Base-by-base conservation (phyloP, 179 eudicot species). In the Spinacia oleracea region DNA sequence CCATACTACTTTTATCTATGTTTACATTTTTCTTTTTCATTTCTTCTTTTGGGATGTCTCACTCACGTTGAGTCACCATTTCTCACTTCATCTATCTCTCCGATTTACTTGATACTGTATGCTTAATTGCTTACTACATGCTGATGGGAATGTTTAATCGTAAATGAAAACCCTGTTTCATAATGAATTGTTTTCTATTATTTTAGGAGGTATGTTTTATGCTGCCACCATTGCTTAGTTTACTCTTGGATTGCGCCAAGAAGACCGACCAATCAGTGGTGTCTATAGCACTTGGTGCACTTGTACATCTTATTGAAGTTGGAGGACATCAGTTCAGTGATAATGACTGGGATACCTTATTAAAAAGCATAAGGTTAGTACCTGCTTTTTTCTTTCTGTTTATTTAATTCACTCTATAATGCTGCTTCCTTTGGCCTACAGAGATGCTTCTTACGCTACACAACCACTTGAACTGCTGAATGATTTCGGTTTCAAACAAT, bases 311-410 rank as follows among this genome's bases (percentile, higher is more conserved):
- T 70, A 90, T 91, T 15, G 97, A 96, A 89, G 99, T 96, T 82
- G 99, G 99, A 53, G 99, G 99, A 76, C 97, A 91, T 87, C 99
- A 96, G 79, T 96, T 96, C 84, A 91, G 93, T 79, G 95, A 90
- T 66, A 81, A 77, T 80, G 99, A 96, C 77, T 96, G 99, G 99
- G 93, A 93, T 79, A 90, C 97, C 74, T 89, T 96, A 91, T 83
- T 96, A 86, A 89, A 91, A 87, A 91, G 99, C 84, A 91, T 96
- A 85, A 91, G 99, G 99, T 96, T 66, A 77, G 80, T 81, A 73
- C 35, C 53, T 62, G 27, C 79, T 71, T 51, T 31, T 62, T 1
- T 71, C 59, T 23, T 58, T 69, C 63, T 71, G 42, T 34, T 66
- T 29, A 43, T 29, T 21, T 29, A 42, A 35, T 34, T 43, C 46